Conservation (phyloP, 1,284 basidiomycete species). For the Kalmanozyma brasiliensis region DNA sequence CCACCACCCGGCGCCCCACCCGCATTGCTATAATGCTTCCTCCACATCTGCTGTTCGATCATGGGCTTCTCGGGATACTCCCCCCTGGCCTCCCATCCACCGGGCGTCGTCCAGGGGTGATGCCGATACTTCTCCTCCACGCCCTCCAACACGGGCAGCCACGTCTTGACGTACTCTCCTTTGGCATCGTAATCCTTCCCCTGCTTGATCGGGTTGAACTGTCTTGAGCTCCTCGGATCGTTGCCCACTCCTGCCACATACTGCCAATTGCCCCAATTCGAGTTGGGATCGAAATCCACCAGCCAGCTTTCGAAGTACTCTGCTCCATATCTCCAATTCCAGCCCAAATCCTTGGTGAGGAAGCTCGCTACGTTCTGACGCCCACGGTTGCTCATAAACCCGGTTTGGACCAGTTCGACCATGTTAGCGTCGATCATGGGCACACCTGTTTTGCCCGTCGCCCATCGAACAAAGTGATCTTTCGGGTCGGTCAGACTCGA, state of each 20-base stretch:
- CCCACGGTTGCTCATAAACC: slow-evolving; percentile 72
- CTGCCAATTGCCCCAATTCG: slow-evolving; percentile 60
- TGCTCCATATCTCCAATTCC: slow-evolving; percentile 58
- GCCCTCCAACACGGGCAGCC: slow-evolving; percentile 37
- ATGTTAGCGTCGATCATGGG: slow-evolving; percentile 63
- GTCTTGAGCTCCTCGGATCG: slow-evolving; percentile 55
- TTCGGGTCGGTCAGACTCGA: slow-evolving; percentile 22
- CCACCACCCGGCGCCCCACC: slow-evolving; percentile 25
- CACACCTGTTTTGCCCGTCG: slow-evolving; percentile 48
- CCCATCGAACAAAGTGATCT: slow-evolving; percentile 55
- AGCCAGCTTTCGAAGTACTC: slow-evolving; percentile 58
- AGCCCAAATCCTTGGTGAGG: slow-evolving; percentile 58
- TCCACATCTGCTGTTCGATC: slow-evolving; percentile 57
- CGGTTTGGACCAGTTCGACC: slow-evolving; percentile 59
- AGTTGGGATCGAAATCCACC: slow-evolving; percentile 55
- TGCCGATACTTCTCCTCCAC: slow-evolving; percentile 29
- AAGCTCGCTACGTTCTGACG: slow-evolving; percentile 59
- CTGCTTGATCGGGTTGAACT: slow-evolving; percentile 64
- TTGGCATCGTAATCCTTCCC: slow-evolving; percentile 56
- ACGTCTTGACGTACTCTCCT: slow-evolving; percentile 53
- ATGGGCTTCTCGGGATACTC: slow-evolving; percentile 52
- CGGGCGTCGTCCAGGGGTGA: slow-evolving; percentile 51
- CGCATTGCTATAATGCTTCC: slow-evolving; percentile 43
- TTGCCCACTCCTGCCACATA: slow-evolving; percentile 64
- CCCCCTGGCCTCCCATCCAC: background rate